Base-by-base conservation (phyloP, 2,329 filamentous ascomycete species). In the Phialophora macrospora region DNA sequence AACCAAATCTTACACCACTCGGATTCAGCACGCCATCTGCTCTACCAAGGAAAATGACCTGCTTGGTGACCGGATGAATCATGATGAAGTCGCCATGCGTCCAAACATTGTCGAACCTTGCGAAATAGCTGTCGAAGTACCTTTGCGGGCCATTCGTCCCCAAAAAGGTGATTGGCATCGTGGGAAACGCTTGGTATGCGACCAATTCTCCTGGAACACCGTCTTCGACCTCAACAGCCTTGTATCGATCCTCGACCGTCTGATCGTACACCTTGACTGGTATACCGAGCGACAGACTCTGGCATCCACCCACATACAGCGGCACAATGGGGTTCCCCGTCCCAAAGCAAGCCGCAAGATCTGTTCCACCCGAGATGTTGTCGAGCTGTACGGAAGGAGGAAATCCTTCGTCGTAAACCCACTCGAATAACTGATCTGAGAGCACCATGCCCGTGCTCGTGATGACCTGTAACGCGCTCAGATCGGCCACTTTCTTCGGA, bases 1-100 rank as follows among this genome's bases (percentile, higher is more conserved):
- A 93, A 4, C 94, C 94, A 74, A 99, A 98, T 0, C 94, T 84
- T 20, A 99, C 92, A 2, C 95, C 95, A 0, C 90, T 87, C 0
- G 95, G 95, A 76, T 99, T 99, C 14, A 72, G 59, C 51, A 72
- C 72, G 24, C 71, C 72, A 49, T 74, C 71, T 1, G 87, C 89
- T 1, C 90, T 83, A 1, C 90, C 90, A 0, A 91, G 82, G 70
- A 93, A 88, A 12, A 85, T 75, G 5, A 92, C 75, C 61, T 86
- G 84, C 6, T 86, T 84, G 0, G 90, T 93, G 3, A 78, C 70
- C 0, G 90, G 90, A 73, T 94, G 87, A 14, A 90, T 79, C 41
- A 85, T 83, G 72, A 91, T 88, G 75, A 93, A 94, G 73, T 95
- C 92, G 24, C 91, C 91, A 69, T 95, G 92, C 0, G 90, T 90